These are phyloP conservation scores for Fusarium verrucosum DNA, from an alignment of 2,329 filamentous ascomycete species.

Conservation along the genomic window DNA sequence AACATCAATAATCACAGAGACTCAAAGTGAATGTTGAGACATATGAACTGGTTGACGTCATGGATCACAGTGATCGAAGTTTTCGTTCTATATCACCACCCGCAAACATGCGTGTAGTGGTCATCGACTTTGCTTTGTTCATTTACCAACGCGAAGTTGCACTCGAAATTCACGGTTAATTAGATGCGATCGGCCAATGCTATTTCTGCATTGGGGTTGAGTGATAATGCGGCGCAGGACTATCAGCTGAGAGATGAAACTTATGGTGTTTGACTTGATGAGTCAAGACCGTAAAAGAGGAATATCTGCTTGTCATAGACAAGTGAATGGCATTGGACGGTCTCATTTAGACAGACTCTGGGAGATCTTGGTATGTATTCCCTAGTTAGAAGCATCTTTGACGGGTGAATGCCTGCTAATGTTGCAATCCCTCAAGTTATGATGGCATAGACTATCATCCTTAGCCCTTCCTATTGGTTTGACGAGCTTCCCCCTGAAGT, in stretches of 20 bases:
- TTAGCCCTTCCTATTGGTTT: not conserved
- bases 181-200: not conserved
- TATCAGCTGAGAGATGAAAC: not conserved
- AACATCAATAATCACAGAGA: not conserved
- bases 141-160: not conserved
- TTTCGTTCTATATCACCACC: not conserved
- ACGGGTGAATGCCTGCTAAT: not conserved
- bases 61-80: slow-evolving; percentile 1
- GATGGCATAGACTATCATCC: not conserved
- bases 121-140: slow-evolving; percentile 24
- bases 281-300: not conserved
- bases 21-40: not conserved
- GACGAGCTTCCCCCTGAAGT: not conserved
- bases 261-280: no score
- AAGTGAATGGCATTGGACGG: not conserved
- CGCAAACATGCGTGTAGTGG: not conserved
- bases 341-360: not conserved
- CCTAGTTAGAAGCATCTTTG: not conserved
- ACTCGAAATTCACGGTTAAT: not conserved
- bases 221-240: not conserved
- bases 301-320: slow-evolving; percentile 1
- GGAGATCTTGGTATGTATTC: not conserved
- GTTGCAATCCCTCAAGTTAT: not conserved
- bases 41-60: slow-evolving; percentile 8
- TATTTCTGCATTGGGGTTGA: not conserved